These are phyloP conservation scores for Gymnopilus dilepis DNA, from an alignment of 768 basidiomycete genomes.

Conservation along the genomic window DNA sequence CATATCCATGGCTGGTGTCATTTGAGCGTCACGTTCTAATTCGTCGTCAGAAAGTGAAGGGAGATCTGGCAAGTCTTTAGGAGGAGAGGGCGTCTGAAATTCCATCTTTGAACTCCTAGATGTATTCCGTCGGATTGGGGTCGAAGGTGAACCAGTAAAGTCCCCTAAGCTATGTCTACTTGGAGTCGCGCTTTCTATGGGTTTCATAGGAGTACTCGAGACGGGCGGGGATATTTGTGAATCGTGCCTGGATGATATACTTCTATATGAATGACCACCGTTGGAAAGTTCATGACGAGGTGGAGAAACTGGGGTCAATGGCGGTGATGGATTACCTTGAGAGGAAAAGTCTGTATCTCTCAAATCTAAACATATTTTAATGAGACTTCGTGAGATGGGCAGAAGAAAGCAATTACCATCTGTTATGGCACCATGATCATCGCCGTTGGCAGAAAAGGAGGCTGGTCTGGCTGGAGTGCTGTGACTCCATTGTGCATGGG, in stretches of 20 bases:
- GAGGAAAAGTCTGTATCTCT: slow-evolving; percentile 17
- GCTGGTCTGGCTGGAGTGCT: neutral
- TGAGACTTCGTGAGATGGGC: neutral
- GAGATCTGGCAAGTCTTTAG: slow-evolving; percentile 65
- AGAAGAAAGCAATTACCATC: slow-evolving; percentile 6
- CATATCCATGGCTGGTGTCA: too few species aligned
- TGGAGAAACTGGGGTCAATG: neutral
- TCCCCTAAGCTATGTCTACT: slow-evolving; percentile 3
- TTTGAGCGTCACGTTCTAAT: slow-evolving; percentile 22
- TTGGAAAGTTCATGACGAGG: neutral
- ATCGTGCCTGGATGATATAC: neutral
- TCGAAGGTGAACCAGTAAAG: slow-evolving; percentile 14
- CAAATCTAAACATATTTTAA: slow-evolving; percentile 2
- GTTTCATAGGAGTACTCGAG: slow-evolving; percentile 7
- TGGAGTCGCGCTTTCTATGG: slow-evolving; percentile 2
- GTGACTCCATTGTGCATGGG: neutral
- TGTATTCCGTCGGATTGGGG: slow-evolving; percentile 32
- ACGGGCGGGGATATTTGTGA: neutral
- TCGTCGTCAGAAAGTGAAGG: slow-evolving; percentile 59
- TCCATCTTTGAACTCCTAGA: slow-evolving; percentile 49
- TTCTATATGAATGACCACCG: neutral
- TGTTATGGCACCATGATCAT: neutral
- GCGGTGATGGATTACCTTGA: neutral
- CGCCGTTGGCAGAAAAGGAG: neutral
- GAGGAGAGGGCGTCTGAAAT: slow-evolving; percentile 69